Evolutionary conservation across 2,329 filamentous ascomycete species (phyloP).

Genomic region (Colletotrichum sp.): DNA sequence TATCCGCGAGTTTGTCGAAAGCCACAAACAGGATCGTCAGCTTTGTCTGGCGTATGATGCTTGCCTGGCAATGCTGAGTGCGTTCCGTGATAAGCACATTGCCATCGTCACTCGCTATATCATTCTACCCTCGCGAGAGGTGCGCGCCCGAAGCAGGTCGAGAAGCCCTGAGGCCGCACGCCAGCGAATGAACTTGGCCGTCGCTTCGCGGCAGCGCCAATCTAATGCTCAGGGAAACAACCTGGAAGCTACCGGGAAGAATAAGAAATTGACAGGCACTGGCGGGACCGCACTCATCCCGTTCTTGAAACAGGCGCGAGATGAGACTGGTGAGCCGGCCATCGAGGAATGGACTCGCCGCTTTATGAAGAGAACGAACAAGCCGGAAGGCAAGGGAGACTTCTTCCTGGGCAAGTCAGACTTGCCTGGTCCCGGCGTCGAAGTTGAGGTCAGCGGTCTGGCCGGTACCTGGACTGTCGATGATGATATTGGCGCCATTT

Average conservation of each 20-base stretch:
- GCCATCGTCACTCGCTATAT: conserved; percentile 97
- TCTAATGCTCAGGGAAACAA: conserved; percentile 8
- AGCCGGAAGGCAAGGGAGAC: conserved; percentile 56
- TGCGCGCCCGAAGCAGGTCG: conserved; percentile 67
- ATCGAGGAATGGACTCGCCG: conserved; percentile 68
- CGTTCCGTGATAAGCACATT: conserved; percentile 91
- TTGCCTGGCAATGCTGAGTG: conserved; percentile 73
- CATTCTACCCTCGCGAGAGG: conserved; percentile 83
- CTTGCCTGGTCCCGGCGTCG: conserved; percentile 38
- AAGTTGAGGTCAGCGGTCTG: conserved; percentile 66
- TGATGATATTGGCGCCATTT: conserved; percentile 73
- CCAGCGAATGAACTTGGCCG: conserved; percentile 65
- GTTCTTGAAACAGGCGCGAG: conserved; percentile 93
- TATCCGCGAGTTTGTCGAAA: conserved; percentile 81
- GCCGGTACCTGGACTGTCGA: conserved; percentile 91
- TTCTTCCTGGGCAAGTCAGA: conserved; percentile 63
- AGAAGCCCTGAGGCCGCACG: conserved; percentile 59
- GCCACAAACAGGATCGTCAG: conserved; percentile 62
- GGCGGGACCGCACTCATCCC: conserved; percentile 94
- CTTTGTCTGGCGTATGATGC: conserved; percentile 88
- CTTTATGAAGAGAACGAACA: conserved; percentile 60
- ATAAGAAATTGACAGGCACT: conserved; percentile 79
- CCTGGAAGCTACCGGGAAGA: conserved; percentile 34
- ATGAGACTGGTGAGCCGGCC: conserved; percentile 93
- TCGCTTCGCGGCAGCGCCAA: conserved; percentile 53